These are phyloP conservation scores for Isabelozyma pseudorhagii DNA, from an alignment of 805 yeast species.

Conservation along the genomic window DNA sequence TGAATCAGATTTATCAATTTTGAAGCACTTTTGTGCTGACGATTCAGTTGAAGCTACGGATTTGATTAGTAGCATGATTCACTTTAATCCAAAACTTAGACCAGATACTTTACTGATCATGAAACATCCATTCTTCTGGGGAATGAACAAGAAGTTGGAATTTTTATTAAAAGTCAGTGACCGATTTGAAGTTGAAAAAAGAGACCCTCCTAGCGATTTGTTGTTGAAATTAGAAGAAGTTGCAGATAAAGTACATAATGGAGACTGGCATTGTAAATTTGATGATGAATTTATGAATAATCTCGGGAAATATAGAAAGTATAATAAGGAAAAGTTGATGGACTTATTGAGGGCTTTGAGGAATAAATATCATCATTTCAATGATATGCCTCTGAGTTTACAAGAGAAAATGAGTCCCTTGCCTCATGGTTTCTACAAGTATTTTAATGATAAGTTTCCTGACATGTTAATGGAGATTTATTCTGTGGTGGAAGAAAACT, in stretches of 20 bases:
- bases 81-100: constrained; percentile 59
- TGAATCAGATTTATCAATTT: constrained; percentile 46
- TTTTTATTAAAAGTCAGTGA: constrained; percentile 87
- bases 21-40: constrained; percentile 37
- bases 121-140: constrained; percentile 91
- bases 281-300: constrained; percentile 75
- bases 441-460: constrained; percentile 77
- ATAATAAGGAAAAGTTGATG: constrained; percentile 72
- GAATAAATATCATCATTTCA: constrained; percentile 91
- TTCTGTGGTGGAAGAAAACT: constrained; percentile 51
- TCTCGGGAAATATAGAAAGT: constrained; percentile 87
- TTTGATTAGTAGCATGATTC: constrained; percentile 70
- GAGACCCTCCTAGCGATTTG: constrained; percentile 73
- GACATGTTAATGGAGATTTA: constrained; percentile 72
- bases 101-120: constrained; percentile 69
- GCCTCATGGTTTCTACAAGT: constrained; percentile 80
- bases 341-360: constrained; percentile 86
- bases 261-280: constrained; percentile 77
- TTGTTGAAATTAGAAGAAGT: constrained; percentile 52
- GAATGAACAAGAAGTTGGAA: constrained; percentile 66
- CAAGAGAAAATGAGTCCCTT: constrained; percentile 68
- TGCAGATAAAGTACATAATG: constrained; percentile 47
- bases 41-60: constrained; percentile 67
- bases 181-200: constrained; percentile 77
- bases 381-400: constrained; percentile 75